Percentiles rank a stretch among this genome's conserved stretches.
phyloP scores from a whole-genome alignment of 768 basidiomycete species.

The Lactarius sp. region DNA sequence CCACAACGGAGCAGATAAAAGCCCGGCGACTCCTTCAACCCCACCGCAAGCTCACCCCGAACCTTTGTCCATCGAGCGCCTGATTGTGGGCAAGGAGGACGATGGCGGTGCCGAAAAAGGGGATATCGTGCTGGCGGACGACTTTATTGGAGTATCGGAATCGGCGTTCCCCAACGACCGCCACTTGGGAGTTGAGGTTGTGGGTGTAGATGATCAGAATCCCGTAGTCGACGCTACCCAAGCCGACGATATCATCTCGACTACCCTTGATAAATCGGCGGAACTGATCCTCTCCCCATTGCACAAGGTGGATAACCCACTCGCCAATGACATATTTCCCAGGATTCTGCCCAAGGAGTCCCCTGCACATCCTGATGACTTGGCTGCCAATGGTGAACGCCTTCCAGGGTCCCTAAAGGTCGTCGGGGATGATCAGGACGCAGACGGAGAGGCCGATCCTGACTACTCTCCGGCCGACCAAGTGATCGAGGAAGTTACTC shows the following conservation, averaged over 20 bases:
- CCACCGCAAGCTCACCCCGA: not conserved
- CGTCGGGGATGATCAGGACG: conserved; percentile 16
- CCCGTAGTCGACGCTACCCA: not conserved
- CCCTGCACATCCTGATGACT: not conserved
- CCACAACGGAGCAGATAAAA: not conserved
- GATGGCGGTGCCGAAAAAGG: not conserved
- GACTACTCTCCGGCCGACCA: conserved; percentile 13
- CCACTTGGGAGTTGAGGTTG: not conserved
- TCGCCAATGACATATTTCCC: not conserved
- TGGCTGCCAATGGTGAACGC: not conserved
- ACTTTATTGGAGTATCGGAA: not conserved
- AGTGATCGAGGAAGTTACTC: not conserved
- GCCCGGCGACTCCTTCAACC: not conserved
- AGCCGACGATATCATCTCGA: not conserved
- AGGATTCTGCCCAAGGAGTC: not conserved
- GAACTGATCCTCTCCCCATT: not conserved
- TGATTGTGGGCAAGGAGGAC: not conserved
- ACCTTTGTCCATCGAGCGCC: not conserved
- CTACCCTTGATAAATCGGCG: not conserved
- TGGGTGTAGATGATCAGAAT: not conserved
- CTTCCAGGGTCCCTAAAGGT: not conserved
- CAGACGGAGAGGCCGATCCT: conserved; percentile 26
- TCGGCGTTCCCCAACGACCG: not conserved
- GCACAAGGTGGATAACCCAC: not conserved
- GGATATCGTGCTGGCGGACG: not conserved